Base-by-base conservation (phyloP, 2,329 filamentous ascomycete genomes). In the Fusarium incarnatum region DNA sequence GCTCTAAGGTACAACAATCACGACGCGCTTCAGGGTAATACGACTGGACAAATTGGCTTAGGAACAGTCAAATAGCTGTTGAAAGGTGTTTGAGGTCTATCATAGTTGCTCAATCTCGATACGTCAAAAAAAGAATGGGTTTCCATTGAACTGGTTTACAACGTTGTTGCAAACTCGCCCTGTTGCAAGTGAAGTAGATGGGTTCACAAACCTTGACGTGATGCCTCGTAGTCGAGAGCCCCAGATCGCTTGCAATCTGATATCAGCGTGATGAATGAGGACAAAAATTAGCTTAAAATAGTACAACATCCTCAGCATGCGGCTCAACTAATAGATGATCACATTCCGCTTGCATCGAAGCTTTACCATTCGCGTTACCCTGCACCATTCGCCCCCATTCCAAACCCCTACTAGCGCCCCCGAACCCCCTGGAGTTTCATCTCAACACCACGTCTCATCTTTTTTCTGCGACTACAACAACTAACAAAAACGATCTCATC, bases 371-470 rank as follows among this genome's bases (percentile, higher is more conserved):
- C 42, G 42, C 55, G 55, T 61, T 60, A 61, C 50, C 56, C 64
- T 56, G 45, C 37, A 66, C 23, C 28, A 20, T 22, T 41, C 23
- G 63, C 56, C 63, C 28, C 53, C 67, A 70, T 70, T 70, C 63
- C 64, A 60, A 68, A 57, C 64, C 60, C 67, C 41, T 40, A 55
- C 67, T 70, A 71, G 68, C 63, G 68, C 44, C 20, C 22, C 22
- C 16, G 41, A 28, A 34, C 42, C 57, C 67, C 37, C 30, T 42
- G 54, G 62, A 67, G 67, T 70, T 70, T 71, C 67, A 71, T n/a
- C 54, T 64, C 67, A 64, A 59, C 59, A 71, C 57, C 63, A 68
- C 59, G 58, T 69, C 65, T 71, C 67, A 69, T 66, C 66, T 68
- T 68, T 60, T 32, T 30, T 49, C 27, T 18, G 3, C 34, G 13